Evolutionary conservation across 352 stramenopile genomes (phyloP).

Genomic region (Blastocystis sp.): DNA sequence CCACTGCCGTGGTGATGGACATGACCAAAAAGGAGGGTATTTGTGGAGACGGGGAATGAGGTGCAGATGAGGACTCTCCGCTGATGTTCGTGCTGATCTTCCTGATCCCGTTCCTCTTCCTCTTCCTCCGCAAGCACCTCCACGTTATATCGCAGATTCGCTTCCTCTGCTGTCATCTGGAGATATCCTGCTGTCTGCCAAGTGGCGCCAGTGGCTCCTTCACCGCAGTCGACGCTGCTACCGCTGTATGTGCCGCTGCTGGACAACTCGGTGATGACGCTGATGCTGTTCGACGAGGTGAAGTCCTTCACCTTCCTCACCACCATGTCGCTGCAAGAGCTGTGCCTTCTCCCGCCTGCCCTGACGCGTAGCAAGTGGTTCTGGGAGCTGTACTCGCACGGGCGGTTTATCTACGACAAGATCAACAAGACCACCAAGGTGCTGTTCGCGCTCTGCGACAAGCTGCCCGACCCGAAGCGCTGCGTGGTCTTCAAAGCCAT

Average conservation of each 20-base stretch:
- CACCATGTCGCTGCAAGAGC: slow-evolving; percentile 12
- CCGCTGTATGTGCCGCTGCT: slow-evolving; percentile 38
- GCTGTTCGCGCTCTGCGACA: slow-evolving; percentile 1
- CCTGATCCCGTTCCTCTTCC: slow-evolving; percentile 36
- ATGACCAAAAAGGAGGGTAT: slow-evolving; percentile 18
- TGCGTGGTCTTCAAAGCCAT: slow-evolving; percentile 37
- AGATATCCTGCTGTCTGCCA: neutral
- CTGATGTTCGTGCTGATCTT: slow-evolving; percentile 13
- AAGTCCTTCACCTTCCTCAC: slow-evolving; percentile 51
- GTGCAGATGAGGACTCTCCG: slow-evolving; percentile 22
- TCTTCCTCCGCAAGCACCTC: slow-evolving; percentile 9
- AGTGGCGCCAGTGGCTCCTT: neutral
- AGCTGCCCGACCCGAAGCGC: neutral
- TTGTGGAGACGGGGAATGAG: neutral
- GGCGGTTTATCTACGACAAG: slow-evolving; percentile 61
- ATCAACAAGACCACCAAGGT: slow-evolving; percentile 41
- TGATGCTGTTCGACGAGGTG: slow-evolving; percentile 52
- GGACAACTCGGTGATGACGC: slow-evolving; percentile 35
- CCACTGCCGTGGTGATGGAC: neutral
- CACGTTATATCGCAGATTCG: slow-evolving; percentile 12
- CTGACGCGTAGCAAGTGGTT: slow-evolving; percentile 37
- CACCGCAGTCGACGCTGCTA: slow-evolving; percentile 22
- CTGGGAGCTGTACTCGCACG: slow-evolving; percentile 58
- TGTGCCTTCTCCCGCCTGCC: neutral
- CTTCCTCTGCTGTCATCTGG: slow-evolving; percentile 26